Conservation (phyloP, 441 rosid species). For the Biscutella laevigata region DNA sequence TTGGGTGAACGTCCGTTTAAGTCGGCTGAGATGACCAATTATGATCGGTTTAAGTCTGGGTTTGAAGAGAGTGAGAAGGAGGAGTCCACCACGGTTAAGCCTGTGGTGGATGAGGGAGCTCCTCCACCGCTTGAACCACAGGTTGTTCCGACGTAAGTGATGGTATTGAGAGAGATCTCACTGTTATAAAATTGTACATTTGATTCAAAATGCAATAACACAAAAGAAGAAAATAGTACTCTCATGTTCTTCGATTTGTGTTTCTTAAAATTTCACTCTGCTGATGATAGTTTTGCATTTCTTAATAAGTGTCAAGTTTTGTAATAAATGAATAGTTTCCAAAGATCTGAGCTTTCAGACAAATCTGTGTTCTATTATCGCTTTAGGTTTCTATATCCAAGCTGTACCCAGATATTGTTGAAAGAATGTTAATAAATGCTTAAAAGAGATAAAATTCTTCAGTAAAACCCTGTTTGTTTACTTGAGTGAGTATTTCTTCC, state of each 20-base stretch:
- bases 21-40: conserved; percentile 39
- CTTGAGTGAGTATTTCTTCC: conserved; percentile 49
- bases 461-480: neutral
- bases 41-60: conserved; percentile 57
- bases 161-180: neutral
- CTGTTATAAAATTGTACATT: conserved; percentile 30
- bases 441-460: neutral
- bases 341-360: neutral
- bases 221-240: neutral
- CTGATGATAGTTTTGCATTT: too few species aligned
- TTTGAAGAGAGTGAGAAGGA: conserved; percentile 30
- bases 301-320: neutral
- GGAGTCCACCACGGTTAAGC: conserved; percentile 14
- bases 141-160: conserved; percentile 46
- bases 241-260: neutral
- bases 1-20: conserved; percentile 67
- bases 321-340: neutral
- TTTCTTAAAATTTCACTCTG: too few species aligned
- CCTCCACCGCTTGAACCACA: conserved; percentile 52
- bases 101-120: conserved; percentile 42
- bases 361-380: neutral
- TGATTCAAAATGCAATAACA: conserved; percentile 10
- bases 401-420: neutral
- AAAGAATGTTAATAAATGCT: neutral
- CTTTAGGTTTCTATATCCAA: neutral